Conservation (phyloP, 805 yeast species). For the Pichia scutulata region DNA sequence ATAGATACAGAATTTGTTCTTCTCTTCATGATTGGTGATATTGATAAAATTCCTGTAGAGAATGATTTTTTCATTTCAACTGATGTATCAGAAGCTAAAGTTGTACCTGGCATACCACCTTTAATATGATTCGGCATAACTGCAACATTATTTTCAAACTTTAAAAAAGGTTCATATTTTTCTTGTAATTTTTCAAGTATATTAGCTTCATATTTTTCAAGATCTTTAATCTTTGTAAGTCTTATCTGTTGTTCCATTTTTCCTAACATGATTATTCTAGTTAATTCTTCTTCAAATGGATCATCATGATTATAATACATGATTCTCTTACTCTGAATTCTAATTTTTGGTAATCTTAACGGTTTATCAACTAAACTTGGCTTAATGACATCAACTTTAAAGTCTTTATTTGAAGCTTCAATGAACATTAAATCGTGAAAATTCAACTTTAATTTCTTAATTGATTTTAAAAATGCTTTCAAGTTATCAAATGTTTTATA, state of each 20-base stretch:
- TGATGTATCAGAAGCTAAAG: background rate
- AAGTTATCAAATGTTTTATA: constrained; percentile 75
- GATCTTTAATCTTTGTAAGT: constrained; percentile 34
- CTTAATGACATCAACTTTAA: constrained; percentile 24
- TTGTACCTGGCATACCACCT: background rate
- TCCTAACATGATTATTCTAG: constrained; percentile 60
- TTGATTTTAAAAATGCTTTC: constrained; percentile 64
- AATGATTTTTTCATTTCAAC: constrained; percentile 2
- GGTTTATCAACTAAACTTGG: constrained; percentile 33
- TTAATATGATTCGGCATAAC: constrained; percentile 4
- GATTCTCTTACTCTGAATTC: constrained; percentile 47
- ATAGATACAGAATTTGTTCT: background rate
- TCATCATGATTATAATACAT: constrained; percentile 75
- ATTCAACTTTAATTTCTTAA: constrained; percentile 42
- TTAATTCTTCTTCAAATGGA: constrained; percentile 75
- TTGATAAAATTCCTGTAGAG: background rate
- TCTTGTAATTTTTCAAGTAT: constrained; percentile 24
- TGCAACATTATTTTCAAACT: constrained; percentile 14
- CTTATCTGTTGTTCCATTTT: constrained; percentile 56
- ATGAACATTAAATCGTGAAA: constrained; percentile 20
- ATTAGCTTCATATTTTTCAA: constrained; percentile 16
- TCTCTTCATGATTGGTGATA: background rate
- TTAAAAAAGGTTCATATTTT: constrained; percentile 21
- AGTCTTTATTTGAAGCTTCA: constrained; percentile 21
- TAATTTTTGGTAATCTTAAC: constrained; percentile 46